Percentiles rank a stretch among this genome's conserved stretches.
Conservation (phyloP, 2,329 filamentous ascomycete species). For the Metarhizium anisopliae region DNA sequence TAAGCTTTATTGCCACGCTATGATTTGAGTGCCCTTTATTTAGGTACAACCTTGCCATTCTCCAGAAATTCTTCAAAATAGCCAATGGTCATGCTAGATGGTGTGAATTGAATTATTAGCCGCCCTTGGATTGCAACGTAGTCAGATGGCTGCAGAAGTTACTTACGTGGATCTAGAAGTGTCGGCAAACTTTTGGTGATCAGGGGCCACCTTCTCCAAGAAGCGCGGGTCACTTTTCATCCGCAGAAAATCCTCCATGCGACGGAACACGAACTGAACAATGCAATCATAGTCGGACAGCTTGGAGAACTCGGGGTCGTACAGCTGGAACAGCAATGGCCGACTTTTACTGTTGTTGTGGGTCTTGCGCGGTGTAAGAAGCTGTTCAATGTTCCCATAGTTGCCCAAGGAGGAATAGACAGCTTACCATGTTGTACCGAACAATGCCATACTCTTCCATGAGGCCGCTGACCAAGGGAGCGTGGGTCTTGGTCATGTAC, state of each 20-base stretch:
- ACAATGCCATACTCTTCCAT: slow-evolving; percentile 8
- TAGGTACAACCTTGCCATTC: slow-evolving; percentile 2
- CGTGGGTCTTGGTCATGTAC: slow-evolving; percentile 8
- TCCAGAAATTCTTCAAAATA: slow-evolving; percentile 7
- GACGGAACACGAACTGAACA: slow-evolving; percentile 6
- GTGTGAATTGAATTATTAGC: no score
- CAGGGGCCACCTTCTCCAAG: slow-evolving; percentile 4
- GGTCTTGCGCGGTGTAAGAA: not conserved
- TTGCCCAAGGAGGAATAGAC: not conserved
- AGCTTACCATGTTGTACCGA: slow-evolving; percentile 6
- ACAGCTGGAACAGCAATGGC: slow-evolving; percentile 4
- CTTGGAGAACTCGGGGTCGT: slow-evolving; percentile 7
- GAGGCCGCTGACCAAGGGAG: slow-evolving; percentile 3
- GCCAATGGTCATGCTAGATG: slow-evolving; percentile 6
- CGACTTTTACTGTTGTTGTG: slow-evolving; percentile 6
- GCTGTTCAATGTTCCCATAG: not conserved
- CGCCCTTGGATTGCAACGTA: no score
- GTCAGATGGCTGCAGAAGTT: not conserved
- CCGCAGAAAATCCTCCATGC: slow-evolving; percentile 4
- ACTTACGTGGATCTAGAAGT: not conserved
- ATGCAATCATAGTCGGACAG: slow-evolving; percentile 8
- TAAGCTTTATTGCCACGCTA: not conserved
- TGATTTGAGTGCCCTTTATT: not conserved
- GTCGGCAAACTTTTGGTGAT: slow-evolving; percentile 8
- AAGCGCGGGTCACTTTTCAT: slow-evolving; percentile 8